Evolutionary conservation across 176 grass and related monocot genomes (phyloP).

Genomic region (Musa troglodytarum): DNA sequence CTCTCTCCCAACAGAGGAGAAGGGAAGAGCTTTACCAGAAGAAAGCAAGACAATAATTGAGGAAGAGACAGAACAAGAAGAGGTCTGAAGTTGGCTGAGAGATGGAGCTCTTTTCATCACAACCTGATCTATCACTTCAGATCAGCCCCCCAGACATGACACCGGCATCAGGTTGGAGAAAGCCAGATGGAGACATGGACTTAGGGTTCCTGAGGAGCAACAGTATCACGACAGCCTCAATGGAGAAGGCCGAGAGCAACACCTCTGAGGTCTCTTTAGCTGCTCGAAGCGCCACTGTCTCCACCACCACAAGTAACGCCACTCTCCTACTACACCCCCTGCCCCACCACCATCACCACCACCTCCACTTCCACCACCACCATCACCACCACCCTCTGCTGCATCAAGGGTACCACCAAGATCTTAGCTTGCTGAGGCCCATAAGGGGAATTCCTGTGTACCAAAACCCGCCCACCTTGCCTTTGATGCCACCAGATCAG

Average conservation of each 20-base stretch:
- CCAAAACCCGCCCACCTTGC: neutral
- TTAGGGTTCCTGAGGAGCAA: neutral
- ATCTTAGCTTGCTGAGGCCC: neutral
- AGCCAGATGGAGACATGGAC: neutral
- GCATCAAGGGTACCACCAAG: neutral
- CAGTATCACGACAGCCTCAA: too few species aligned
- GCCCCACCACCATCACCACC: neutral
- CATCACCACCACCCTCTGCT: neutral
- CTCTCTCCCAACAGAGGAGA: too few species aligned
- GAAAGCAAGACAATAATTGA: too few species aligned
- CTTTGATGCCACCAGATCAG: neutral
- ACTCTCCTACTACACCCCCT: too few species aligned
- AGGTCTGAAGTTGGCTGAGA: neutral
- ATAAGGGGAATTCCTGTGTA: slow-evolving; percentile 12
- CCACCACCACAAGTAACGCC: neutral
- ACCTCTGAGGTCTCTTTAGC: slow-evolving; percentile 1
- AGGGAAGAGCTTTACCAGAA: too few species aligned
- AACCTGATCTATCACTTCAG: slow-evolving; percentile 5
- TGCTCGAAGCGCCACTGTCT: neutral
- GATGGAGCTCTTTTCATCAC: slow-evolving; percentile 10
- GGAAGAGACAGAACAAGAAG: too few species aligned
- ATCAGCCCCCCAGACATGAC: slow-evolving; percentile 5
- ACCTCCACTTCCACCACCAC: too few species aligned
- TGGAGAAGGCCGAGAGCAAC: neutral
- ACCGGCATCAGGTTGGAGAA: neutral